These are phyloP conservation scores for Backusella westeae DNA, from an alignment of 192 early-diverging fungal genomes.

Conservation along the genomic window DNA sequence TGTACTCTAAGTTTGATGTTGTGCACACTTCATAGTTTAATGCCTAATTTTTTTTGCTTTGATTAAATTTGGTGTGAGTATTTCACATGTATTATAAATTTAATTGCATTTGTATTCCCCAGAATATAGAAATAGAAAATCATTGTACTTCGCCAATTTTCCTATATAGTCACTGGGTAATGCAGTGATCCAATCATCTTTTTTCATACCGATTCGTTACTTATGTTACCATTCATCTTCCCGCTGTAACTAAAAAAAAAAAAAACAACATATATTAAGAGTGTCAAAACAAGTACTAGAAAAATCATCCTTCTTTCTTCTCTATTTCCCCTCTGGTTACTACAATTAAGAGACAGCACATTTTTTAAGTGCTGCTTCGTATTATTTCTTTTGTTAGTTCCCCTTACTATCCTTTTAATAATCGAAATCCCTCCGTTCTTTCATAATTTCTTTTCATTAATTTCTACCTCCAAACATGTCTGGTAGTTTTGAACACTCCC, in stretches of 20 bases:
- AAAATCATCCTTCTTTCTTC: neutral
- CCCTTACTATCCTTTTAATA: conserved; percentile 8
- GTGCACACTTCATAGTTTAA: neutral
- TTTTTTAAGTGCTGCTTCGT: neutral
- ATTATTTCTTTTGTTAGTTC: neutral
- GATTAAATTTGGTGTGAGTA: conserved; percentile 6
- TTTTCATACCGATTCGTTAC: neutral
- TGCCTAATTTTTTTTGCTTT: neutral
- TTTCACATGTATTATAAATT: neutral
- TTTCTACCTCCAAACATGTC: neutral
- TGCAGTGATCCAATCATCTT: neutral
- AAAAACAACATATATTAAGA: neutral
- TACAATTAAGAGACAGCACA: neutral
- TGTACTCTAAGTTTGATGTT: neutral
- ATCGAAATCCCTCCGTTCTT: conserved; percentile 5
- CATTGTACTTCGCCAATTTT: neutral
- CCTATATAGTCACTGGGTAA: neutral
- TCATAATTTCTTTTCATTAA: neutral
- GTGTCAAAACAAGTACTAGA: neutral
- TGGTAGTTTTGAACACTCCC: conserved; percentile 7
- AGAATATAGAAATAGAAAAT: neutral
- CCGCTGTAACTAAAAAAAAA: neutral
- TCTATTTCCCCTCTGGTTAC: neutral
- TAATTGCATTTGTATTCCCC: conserved; percentile 6
- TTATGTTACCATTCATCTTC: conserved; percentile 8